Evolutionary conservation across 2,329 filamentous ascomycete species (phyloP).

Genomic region (Mollisia scopiformis): DNA sequence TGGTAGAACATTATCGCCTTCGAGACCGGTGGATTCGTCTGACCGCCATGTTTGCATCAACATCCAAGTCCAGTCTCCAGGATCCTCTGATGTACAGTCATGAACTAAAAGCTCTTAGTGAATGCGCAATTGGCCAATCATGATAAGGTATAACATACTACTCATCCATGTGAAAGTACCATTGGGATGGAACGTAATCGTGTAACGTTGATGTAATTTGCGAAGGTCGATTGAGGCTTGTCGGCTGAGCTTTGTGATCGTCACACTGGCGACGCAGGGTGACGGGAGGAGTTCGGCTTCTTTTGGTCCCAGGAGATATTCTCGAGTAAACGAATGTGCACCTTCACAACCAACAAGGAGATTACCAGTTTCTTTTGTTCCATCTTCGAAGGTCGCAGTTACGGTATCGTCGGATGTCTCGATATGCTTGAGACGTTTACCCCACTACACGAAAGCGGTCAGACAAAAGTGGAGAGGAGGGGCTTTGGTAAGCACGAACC

Average conservation of each 20-base stretch:
- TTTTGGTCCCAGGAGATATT: constrained; percentile 71
- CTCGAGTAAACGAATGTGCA: constrained; percentile 85
- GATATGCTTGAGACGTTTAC: constrained; percentile 27
- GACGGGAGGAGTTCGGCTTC: constrained; percentile 35
- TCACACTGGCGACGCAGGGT: constrained; percentile 41
- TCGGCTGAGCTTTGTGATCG: constrained; percentile 45
- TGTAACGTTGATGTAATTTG: constrained; percentile 52
- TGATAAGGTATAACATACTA: constrained; percentile 19
- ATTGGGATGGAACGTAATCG: constrained; percentile 50
- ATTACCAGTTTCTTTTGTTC: constrained; percentile 47
- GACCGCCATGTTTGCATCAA: constrained; percentile 28
- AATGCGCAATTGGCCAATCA: neutral
- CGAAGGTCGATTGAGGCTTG: constrained; percentile 55
- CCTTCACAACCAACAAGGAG: constrained; percentile 92
- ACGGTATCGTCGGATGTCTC: constrained; percentile 3
- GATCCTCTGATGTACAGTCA: constrained; percentile 36
- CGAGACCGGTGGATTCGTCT: constrained; percentile 18
- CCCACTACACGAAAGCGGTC: constrained; percentile 21
- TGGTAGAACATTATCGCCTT: constrained; percentile 12
- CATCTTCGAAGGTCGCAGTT: constrained; percentile 39
- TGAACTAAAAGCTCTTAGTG: constrained; percentile 34
- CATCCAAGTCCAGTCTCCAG: constrained; percentile 29
- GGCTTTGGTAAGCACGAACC: constrained; percentile 16
- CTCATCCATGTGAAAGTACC: constrained; percentile 28
- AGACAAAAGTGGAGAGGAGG: neutral